phyloP scores from a whole-genome alignment of 495 filamentous ascomycete genomes.

The Lindgomyces ingoldianus region DNA sequence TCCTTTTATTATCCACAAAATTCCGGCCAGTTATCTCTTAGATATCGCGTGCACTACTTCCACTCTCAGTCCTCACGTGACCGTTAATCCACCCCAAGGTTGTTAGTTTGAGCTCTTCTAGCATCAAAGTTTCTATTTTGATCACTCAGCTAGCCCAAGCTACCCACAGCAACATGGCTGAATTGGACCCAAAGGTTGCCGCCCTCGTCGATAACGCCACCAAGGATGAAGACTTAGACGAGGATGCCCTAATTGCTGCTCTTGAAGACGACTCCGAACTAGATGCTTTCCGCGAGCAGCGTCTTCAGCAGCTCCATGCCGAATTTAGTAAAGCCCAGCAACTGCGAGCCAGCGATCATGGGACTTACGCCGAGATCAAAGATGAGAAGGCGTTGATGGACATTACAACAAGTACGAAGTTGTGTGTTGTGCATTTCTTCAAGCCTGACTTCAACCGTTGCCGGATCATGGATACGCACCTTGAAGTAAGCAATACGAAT shows the following conservation, averaged over 20 bases:
- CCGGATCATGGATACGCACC: constrained; percentile 65
- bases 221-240: constrained; percentile 49
- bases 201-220: constrained; percentile 47
- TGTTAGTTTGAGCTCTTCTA: neutral
- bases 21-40: too few relatives aligned
- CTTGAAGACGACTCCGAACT: constrained; percentile 63
- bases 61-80: neutral
- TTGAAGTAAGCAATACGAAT: constrained; percentile 51
- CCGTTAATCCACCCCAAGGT: neutral
- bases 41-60: neutral
- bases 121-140: neutral
- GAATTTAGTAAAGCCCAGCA: constrained; percentile 57
- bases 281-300: constrained; percentile 66
- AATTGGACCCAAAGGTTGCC: constrained; percentile 53
- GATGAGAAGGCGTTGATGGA: constrained; percentile 69
- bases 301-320: constrained; percentile 69
- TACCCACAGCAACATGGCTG: constrained; percentile 11
- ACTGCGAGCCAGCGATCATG: constrained; percentile 44
- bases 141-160: constrained; percentile 3
- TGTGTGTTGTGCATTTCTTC: constrained; percentile 73
- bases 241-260: constrained; percentile 70
- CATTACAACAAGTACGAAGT: constrained; percentile 64
- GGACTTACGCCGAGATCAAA: constrained; percentile 60
- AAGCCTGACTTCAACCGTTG: constrained; percentile 75
- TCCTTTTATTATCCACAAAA: too few relatives aligned